Evolutionary conservation across 1,139 yeast genomes (phyloP).

Genomic region (Kodamaea alishanica): DNA sequence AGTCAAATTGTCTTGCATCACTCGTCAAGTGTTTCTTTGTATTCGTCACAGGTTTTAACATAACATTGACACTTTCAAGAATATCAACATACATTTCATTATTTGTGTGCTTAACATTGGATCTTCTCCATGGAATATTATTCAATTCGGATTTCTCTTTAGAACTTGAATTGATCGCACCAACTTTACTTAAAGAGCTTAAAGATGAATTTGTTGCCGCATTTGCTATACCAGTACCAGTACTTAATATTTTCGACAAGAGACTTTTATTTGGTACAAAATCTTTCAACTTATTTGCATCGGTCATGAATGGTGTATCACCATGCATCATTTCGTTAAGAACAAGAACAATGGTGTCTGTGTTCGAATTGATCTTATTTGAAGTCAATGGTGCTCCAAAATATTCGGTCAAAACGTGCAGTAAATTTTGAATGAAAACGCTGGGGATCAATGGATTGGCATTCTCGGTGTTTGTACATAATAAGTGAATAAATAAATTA

Average conservation of each 20-base stretch:
- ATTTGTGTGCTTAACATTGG: conserved; percentile 60
- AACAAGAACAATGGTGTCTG: conserved; percentile 58
- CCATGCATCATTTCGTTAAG: conserved; percentile 70
- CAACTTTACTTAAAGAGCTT: conserved; percentile 3
- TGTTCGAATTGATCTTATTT: conserved; percentile 58
- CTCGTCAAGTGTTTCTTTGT: conserved; percentile 7
- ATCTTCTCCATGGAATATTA: conserved; percentile 71
- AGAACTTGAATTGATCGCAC: not conserved
- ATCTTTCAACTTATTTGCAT: conserved; percentile 66
- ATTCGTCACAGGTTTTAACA: conserved; percentile 26
- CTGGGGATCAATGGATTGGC: conserved; percentile 52
- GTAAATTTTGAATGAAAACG: conserved; percentile 51
- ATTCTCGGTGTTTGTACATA: conserved; percentile 18
- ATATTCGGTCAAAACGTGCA: conserved; percentile 53
- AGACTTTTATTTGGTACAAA: conserved; percentile 59
- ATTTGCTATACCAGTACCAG: conserved; percentile 28
- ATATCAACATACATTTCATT: conserved; percentile 84
- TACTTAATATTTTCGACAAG: conserved; percentile 34
- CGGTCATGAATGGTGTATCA: conserved; percentile 71
- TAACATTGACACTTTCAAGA: conserved; percentile 53
- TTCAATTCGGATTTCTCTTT: conserved; percentile 3
- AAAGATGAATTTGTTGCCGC: conserved; percentile 16
- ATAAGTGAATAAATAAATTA: conserved; percentile 26
- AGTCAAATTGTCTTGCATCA: conserved; percentile 14
- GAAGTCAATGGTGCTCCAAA: conserved; percentile 56